Evolutionary conservation across 305 asterid species (phyloP).

Genomic region (Fraxinus sp.): DNA sequence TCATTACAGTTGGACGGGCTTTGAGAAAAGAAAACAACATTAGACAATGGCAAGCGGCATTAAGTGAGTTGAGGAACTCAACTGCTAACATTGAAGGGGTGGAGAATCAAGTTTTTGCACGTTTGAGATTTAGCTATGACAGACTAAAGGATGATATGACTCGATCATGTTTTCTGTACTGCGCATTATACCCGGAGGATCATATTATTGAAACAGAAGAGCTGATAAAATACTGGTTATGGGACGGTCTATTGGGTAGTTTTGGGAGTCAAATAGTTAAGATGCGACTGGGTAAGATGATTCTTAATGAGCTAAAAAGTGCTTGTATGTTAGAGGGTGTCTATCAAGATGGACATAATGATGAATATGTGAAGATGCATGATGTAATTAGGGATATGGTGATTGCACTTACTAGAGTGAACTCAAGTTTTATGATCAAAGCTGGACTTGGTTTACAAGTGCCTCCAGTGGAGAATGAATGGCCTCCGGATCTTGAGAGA

Average conservation of each 20-base stretch:
- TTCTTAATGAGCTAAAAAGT: constrained; percentile 28
- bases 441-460: constrained; percentile 25
- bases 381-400: constrained; percentile 40
- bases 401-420: constrained; percentile 24
- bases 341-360: constrained; percentile 13
- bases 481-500: constrained; percentile 27
- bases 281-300: constrained; percentile 26
- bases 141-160: constrained; percentile 25
- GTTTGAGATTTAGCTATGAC: constrained; percentile 36
- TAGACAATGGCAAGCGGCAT: constrained; percentile 28
- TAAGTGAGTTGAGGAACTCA: constrained; percentile 26
- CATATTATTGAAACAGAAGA: constrained; percentile 35
- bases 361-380: constrained; percentile 34
- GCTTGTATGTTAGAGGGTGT: constrained; percentile 27
- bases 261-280: constrained; percentile 12
- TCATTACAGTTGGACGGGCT: constrained; percentile 34
- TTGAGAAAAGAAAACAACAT: constrained; percentile 27
- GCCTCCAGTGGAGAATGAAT: constrained; percentile 26
- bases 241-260: constrained; percentile 32
- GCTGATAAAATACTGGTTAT: constrained; percentile 29
- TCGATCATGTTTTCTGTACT: constrained; percentile 34
- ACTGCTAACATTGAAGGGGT: constrained; percentile 27
- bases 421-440: constrained; percentile 23
- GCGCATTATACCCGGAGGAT: constrained; percentile 39
- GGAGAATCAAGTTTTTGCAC: constrained; percentile 28